Conservation (phyloP, 495 filamentous ascomycete genomes). For the Bacidia gigantensis region DNA sequence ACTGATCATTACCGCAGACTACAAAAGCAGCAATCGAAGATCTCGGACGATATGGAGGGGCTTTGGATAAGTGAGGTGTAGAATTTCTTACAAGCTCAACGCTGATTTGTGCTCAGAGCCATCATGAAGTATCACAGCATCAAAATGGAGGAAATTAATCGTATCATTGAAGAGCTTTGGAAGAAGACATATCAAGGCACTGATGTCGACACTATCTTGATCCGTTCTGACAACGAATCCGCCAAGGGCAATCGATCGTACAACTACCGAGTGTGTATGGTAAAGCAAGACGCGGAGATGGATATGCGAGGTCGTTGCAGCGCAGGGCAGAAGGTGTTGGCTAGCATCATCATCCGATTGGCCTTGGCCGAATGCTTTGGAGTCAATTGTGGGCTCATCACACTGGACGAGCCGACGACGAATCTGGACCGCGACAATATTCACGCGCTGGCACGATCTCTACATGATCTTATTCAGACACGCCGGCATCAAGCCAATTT, state of each 20-base stretch:
- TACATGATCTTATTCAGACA: constrained; percentile 77
- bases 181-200: constrained; percentile 93
- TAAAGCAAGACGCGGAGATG: constrained; percentile 95
- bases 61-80: constrained; percentile 61
- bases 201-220: constrained; percentile 92
- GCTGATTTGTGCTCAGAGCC: constrained; percentile 32
- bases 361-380: constrained; percentile 96
- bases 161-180: constrained; percentile 90
- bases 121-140: constrained; percentile 91
- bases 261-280: constrained; percentile 98
- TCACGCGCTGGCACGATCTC: constrained; percentile 63
- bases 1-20: constrained; percentile 27
- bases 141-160: constrained; percentile 99
- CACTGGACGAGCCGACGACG: constrained; percentile 94
- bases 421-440: constrained; percentile 96
- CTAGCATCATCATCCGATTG: constrained; percentile 93
- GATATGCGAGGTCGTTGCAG: constrained; percentile 98
- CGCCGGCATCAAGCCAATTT: constrained; percentile 84
- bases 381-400: constrained; percentile 88
- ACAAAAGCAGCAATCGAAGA: constrained; percentile 90
- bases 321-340: constrained; percentile 90
- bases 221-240: constrained; percentile 74
- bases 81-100: neutral
- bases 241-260: constrained; percentile 67
- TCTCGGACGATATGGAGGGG: constrained; percentile 60